phyloP scores from a whole-genome alignment of 495 filamentous ascomycete genomes.

The Xylaria palmicola region DNA sequence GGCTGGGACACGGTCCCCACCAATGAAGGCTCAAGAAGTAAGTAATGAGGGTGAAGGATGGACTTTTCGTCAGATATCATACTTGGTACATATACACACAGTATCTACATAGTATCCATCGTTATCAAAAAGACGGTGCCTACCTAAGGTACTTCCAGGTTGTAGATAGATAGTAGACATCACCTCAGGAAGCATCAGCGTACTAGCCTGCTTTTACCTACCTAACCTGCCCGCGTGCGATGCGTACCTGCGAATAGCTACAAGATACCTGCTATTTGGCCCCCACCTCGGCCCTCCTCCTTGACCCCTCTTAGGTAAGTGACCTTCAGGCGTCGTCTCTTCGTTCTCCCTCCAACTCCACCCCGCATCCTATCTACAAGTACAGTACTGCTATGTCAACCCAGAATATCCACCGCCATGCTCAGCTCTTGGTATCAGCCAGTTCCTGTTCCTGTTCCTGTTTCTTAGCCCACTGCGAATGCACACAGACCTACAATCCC shows the following conservation, averaged over 20 bases:
- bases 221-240: background rate
- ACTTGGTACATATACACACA: too few relatives aligned
- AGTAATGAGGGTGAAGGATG: background rate
- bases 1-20: background rate
- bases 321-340: too few relatives aligned
- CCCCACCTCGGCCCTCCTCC: background rate
- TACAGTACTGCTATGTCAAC: background rate
- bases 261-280: too few relatives aligned
- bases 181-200: too few relatives aligned
- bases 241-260: background rate
- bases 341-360: background rate
- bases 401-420: background rate
- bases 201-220: background rate
- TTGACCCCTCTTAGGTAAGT: too few relatives aligned
- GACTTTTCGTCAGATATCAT: slow-evolving; percentile 4
- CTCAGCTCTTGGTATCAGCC: background rate
- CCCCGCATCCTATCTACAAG: background rate
- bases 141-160: background rate
- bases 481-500: background rate
- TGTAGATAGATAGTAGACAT: too few relatives aligned
- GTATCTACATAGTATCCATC: too few relatives aligned
- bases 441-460: slow-evolving; percentile 2
- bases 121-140: too few relatives aligned
- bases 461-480: slow-evolving; percentile 5
- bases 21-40: background rate